Evolutionary conservation across 2,329 filamentous ascomycete genomes (phyloP).

Genomic region (Epichloe coenophiala): DNA sequence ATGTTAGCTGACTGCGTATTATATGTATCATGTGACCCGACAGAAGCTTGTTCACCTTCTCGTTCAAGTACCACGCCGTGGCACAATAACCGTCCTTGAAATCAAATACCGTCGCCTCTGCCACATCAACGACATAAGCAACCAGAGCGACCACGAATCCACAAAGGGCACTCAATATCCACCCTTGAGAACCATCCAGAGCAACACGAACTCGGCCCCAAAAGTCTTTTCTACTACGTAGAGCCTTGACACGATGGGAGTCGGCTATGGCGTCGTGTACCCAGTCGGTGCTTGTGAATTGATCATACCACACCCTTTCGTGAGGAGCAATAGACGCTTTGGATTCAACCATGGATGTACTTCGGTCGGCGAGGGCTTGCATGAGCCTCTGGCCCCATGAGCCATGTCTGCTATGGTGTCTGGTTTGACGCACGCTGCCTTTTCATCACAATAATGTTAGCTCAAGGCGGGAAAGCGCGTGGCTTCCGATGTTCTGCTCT

Average conservation of each 20-base stretch:
- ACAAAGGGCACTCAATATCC: constrained; percentile 84
- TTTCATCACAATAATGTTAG: neutral
- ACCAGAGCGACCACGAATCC: constrained; percentile 73
- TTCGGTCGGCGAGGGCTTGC: constrained; percentile 45
- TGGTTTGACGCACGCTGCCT: constrained; percentile 26
- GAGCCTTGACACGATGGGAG: constrained; percentile 72
- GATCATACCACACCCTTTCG: constrained; percentile 95
- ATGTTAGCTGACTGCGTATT: neutral
- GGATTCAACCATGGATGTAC: constrained; percentile 46
- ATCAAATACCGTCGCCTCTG: constrained; percentile 76
- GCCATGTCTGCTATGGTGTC: constrained; percentile 42
- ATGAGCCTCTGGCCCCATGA: constrained; percentile 50
- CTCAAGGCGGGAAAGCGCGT: neutral
- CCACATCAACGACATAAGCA: constrained; percentile 80
- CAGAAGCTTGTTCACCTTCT: constrained; percentile 34
- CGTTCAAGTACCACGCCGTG: constrained; percentile 57
- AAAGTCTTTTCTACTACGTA: constrained; percentile 71
- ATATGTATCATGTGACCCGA: neutral
- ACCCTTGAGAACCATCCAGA: constrained; percentile 83
- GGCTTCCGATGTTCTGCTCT: neutral
- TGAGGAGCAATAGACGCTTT: constrained; percentile 57
- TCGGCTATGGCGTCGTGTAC: constrained; percentile 95
- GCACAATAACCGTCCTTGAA: constrained; percentile 80
- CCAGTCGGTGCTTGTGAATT: constrained; percentile 96
- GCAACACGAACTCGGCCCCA: constrained; percentile 63